Evolutionary conservation across 495 filamentous ascomycete genomes (phyloP), one percentile per base, ranked within the genome.

Genomic region (Aspergillus affinis): DNA sequence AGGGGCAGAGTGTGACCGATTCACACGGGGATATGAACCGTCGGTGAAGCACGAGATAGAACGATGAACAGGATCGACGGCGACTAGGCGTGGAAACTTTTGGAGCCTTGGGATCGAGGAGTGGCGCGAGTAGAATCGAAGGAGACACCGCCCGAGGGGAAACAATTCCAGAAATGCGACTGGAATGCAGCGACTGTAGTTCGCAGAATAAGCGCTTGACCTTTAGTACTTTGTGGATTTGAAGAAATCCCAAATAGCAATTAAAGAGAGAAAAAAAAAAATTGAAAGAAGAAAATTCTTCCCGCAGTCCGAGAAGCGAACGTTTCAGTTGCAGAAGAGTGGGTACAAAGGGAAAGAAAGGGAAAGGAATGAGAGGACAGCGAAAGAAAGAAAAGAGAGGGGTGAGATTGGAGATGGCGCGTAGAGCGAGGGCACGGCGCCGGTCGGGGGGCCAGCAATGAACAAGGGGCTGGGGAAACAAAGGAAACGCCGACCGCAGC

Each of bases 81-180:
- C n/a, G 30, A 52, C 17, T 18, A 44, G 47, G 45, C 51, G 47
- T 63, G 60, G 44, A 58, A 56, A 55, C 44, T 59, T 53, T 46
- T 19, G 44, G 18, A 49, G 47, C n/a, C 45, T 61, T 51, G 49
- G 48, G 27, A 55, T 61, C 59, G 52, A 61, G n/a, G 53, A 41
- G 50, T 51, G 62, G 61, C 58, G 58, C 55, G 57, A 63, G 55
- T 54, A 41, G 58, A 59, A 60, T 41, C 57, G 50, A 61, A 46
- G 17, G 53, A 67, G 46, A 51, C 44, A 51, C 23, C 59, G 54
- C 53, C n/a, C 30, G 41, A 56, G 13, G 41, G 54, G 55, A 36
- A 46, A 55, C 51, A 46, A 60, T 49, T 32, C 47, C 36, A 58
- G 58, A 49, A 51, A 54, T 36, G 45, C 45, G 51, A 51, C 23